A percentile compares a stretch with the other conserved stretches of the same genome.
Evolutionary conservation across 2,329 filamentous ascomycete species (phyloP).

Genomic region (Thermothelomyces thermophilus): DNA sequence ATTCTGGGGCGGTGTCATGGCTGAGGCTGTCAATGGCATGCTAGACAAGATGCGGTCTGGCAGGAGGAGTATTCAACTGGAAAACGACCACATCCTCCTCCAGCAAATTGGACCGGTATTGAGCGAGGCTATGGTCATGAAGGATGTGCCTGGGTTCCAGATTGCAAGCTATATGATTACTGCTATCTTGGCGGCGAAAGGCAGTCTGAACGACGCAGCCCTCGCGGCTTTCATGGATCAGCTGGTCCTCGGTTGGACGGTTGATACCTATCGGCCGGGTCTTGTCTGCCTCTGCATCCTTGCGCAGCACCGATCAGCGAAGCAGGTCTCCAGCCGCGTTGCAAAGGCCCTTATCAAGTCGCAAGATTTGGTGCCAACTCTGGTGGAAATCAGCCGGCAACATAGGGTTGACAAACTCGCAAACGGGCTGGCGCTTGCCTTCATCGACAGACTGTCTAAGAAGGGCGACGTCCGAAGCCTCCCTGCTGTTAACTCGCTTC

Average conservation of each 20-base stretch:
- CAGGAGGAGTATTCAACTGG: conserved; percentile 64
- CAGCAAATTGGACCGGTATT: conserved; percentile 61
- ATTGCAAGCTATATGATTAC: conserved; percentile 89
- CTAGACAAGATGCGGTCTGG: conserved; percentile 72
- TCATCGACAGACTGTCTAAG: conserved; percentile 55
- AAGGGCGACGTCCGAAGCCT: conserved; percentile 53
- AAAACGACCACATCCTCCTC: conserved; percentile 75
- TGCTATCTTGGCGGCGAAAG: conserved; percentile 77
- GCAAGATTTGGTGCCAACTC: conserved; percentile 49
- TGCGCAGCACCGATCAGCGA: conserved; percentile 68
- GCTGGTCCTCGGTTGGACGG: conserved; percentile 68
- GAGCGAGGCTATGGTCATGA: conserved; percentile 69
- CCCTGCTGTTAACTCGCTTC: conserved; percentile 52
- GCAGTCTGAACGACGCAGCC: conserved; percentile 67
- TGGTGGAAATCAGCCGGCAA: conserved; percentile 56
- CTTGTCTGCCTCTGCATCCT: conserved; percentile 76
- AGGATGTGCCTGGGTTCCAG: conserved; percentile 69
- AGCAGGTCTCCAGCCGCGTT: conserved; percentile 62
- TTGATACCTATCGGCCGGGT: conserved; percentile 64
- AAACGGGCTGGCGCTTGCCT: conserved; percentile 62
- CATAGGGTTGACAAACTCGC: conserved; percentile 65
- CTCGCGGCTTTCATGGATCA: conserved; percentile 89
- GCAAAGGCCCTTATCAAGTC: conserved; percentile 62
- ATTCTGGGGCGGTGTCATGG: conserved; percentile 86
- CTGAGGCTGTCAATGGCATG: conserved; percentile 78